These are phyloP conservation scores for Umbelopsis sp. DNA, from an alignment of 192 early-diverging fungal species.

Conservation along the genomic window DNA sequence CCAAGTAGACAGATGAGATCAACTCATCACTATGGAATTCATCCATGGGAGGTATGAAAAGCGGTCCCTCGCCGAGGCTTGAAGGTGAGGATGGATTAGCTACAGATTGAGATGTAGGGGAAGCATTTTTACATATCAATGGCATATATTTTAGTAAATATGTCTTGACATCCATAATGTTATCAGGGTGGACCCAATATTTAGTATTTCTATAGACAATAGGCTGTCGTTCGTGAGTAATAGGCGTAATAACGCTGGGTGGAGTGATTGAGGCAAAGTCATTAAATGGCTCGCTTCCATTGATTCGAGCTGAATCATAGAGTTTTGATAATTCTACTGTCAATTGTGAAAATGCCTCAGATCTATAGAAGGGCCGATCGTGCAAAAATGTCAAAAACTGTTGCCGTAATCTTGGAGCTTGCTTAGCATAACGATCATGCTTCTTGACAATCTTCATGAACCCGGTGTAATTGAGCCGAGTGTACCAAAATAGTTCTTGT, in stretches of 20 bases:
- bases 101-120: background rate
- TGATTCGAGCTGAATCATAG: slow-evolving; percentile 66
- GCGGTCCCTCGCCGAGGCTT: background rate
- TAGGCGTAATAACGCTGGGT: background rate
- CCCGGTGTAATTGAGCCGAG: slow-evolving; percentile 74
- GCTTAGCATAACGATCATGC: slow-evolving; percentile 87
- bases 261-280: slow-evolving; percentile 2
- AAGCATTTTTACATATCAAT: background rate
- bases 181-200: slow-evolving; percentile 10
- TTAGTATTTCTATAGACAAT: slow-evolving; percentile 1
- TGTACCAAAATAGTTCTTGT: slow-evolving; percentile 72
- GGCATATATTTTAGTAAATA: slow-evolving; percentile 9
- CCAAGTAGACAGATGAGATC: slow-evolving; percentile 10
- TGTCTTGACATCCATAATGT: slow-evolving; percentile 19
- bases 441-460: slow-evolving; percentile 94
- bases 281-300: background rate
- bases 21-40: background rate
- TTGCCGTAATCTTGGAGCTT: slow-evolving; percentile 57
- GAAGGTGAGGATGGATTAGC: background rate
- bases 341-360: slow-evolving; percentile 75
- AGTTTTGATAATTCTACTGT: slow-evolving; percentile 79
- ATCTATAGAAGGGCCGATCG: slow-evolving; percentile 74
- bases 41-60: background rate
- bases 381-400: slow-evolving; percentile 75
- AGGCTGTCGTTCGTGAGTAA: background rate